Evolutionary conservation across 2,329 filamentous ascomycete genomes (phyloP).

Genomic region (Metarhizium album): DNA sequence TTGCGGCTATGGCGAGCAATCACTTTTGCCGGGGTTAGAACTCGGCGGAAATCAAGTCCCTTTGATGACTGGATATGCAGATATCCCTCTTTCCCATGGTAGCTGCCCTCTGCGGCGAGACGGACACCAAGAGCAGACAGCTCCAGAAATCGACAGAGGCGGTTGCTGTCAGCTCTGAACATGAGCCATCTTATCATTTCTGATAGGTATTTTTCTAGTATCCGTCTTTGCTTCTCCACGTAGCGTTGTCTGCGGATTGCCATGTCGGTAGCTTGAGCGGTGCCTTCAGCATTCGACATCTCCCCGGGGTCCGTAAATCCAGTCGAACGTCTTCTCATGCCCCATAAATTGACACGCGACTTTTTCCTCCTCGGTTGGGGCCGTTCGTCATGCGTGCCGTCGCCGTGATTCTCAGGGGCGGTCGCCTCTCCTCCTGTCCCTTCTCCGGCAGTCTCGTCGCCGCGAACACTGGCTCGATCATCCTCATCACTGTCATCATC

Average conservation of each 20-base stretch:
- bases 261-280: constrained; percentile 35
- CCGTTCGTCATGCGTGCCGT: constrained; percentile 23
- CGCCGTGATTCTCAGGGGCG: constrained; percentile 36
- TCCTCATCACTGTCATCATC: constrained; percentile 77
- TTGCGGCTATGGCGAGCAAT: constrained; percentile 80
- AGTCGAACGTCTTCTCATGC: constrained; percentile 43
- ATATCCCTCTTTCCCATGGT: constrained; percentile 94
- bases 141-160: constrained; percentile 91
- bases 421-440: constrained; percentile 47
- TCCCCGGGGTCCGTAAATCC: constrained; percentile 36
- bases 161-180: constrained; percentile 90
- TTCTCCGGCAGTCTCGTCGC: constrained; percentile 36
- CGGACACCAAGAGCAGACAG: constrained; percentile 88
- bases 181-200: constrained; percentile 95
- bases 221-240: constrained; percentile 71
- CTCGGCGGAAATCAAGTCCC: constrained; percentile 73
- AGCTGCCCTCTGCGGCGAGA: constrained; percentile 87
- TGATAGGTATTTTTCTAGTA: constrained; percentile 81
- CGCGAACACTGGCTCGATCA: constrained; percentile 29
- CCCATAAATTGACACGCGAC: constrained; percentile 43
- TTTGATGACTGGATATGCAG: constrained; percentile 87
- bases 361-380: constrained; percentile 30
- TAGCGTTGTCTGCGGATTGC: constrained; percentile 44
- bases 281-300: constrained; percentile 30
- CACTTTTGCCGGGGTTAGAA: constrained; percentile 67